Conservation (phyloP, 2,329 filamentous ascomycete genomes). For the Rhinocladiella mackenziei region DNA sequence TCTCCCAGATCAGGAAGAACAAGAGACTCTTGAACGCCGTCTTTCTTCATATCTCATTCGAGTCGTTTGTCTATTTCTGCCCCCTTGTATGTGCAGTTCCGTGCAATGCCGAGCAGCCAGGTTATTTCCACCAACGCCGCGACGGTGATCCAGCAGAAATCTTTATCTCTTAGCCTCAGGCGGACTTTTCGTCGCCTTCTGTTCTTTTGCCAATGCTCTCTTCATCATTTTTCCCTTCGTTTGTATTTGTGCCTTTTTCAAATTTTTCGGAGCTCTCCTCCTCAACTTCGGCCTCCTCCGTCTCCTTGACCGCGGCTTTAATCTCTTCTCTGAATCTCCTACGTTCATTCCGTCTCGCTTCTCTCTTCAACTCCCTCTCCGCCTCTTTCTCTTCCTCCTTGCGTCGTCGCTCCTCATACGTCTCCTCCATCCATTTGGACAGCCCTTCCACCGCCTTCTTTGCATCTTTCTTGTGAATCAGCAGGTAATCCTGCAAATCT, state of each 20-base stretch:
- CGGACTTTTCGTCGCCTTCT: slow-evolving; percentile 1
- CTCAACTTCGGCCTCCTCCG: slow-evolving; percentile 1
- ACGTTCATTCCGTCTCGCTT: slow-evolving; percentile 12
- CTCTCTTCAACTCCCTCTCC: slow-evolving; percentile 15
- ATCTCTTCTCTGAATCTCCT: slow-evolving; percentile 15
- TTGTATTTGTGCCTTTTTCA: no score
- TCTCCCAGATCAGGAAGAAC: no score
- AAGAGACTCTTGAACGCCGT: background rate
- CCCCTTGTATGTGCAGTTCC: background rate
- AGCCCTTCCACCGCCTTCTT: slow-evolving; percentile 43
- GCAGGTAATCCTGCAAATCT: slow-evolving; percentile 52
- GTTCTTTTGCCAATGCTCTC: background rate
- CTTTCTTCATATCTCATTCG: background rate
- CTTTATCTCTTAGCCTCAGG: background rate
- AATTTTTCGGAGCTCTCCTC: background rate
- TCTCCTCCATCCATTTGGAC: slow-evolving; percentile 37
- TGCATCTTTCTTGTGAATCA: slow-evolving; percentile 50
- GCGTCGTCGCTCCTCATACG: slow-evolving; percentile 17
- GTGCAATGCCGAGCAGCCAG: no score
- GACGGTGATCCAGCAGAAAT: background rate
- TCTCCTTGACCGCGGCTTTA: slow-evolving; percentile 17
- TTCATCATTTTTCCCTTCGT: background rate
- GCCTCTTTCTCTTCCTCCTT: slow-evolving; percentile 26
- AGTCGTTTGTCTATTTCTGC: background rate
- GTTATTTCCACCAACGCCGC: background rate